These are phyloP conservation scores for Plectosphaerella sp. DNA, from an alignment of 2,329 filamentous ascomycete species.

Conservation along the genomic window DNA sequence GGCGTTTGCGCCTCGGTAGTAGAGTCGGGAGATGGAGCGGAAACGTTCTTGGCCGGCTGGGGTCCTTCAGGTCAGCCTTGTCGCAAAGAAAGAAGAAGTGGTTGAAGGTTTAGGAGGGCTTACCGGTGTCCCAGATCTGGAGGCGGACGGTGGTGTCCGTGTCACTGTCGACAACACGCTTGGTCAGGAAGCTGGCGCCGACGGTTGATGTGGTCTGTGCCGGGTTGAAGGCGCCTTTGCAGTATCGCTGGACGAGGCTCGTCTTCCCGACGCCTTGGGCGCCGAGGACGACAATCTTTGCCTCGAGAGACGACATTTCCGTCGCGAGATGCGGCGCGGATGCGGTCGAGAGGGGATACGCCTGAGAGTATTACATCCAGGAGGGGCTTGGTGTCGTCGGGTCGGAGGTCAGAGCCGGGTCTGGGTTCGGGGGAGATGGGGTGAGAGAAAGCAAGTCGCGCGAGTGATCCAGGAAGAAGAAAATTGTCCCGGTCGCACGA, in stretches of 20 bases:
- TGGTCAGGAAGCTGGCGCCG: conserved; percentile 75
- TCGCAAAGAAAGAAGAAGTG: not conserved
- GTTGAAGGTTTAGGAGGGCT: conserved; percentile 6
- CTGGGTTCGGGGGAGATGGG: too few species aligned
- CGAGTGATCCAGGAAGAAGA: too few species aligned
- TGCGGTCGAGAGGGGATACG: too few species aligned
- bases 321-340: too few species aligned
- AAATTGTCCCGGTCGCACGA: too few species aligned
- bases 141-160: conserved; percentile 83
- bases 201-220: conserved; percentile 66
- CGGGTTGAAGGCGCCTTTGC: conserved; percentile 67
- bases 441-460: too few species aligned
- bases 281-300: conserved; percentile 78
- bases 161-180: conserved; percentile 76
- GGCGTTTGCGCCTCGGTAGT: conserved; percentile 93
- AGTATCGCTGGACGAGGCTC: conserved; percentile 71
- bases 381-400: too few species aligned
- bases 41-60: conserved; percentile 88
- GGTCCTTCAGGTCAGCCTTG: not conserved
- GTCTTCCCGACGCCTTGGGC: conserved; percentile 79
- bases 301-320: conserved; percentile 61
- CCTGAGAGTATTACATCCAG: too few species aligned
- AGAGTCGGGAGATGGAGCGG: conserved; percentile 87
- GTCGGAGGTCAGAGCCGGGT: too few species aligned
- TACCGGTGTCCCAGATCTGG: conserved; percentile 92